Evolutionary conservation across 208 protist genomes (phyloP), one percentile per base, ranked within the genome.

Genomic region (Lotmaria passim): DNA sequence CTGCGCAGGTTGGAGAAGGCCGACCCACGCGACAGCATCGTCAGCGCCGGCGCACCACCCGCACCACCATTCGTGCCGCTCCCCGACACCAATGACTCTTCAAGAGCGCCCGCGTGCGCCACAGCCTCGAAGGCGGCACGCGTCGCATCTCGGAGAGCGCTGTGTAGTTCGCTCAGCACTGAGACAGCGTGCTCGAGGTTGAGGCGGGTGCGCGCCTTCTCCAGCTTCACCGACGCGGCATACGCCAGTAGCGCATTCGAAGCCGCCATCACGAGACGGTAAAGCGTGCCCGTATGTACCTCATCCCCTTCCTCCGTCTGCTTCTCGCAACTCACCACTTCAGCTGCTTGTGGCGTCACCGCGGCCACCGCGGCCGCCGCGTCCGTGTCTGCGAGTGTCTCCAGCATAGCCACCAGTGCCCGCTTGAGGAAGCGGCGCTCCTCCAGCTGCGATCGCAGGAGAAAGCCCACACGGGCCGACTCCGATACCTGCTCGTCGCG

Each of bases 381-480:
- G 28, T 17, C 50, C 15, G 15, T 21, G 17, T 30, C 26, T 58
- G 43, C 68, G 12, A 86, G 52, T 17, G 76, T 59, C 55, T 80
- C 59, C 58, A 89, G 67, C 30, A 93, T 70, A 2, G 43, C 76
- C 21, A 75, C 47, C 24, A 93, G 41, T 24, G 64, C 72, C 10
- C 85, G 81, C 30, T 57, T 72, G 31, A 90, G 58, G 66, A 90
- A 90, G 50, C 72, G 74, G 19, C 85, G 82, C 77, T 93, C 88
- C 75, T 89, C 85, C 58, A 85, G 79, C 66, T 93, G 88, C 12
- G 81, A 75, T 36, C 85, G 83, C 15, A 91, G 73, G 4, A 93
- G 78, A 74, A 91, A 89, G 34, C 76, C 58, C 46, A 91, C 75
- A 60, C 84, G 85, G 5, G 80, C 63, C n/a, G 75, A 80, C 66